A percentile compares a stretch with the other conserved stretches of the same genome.
These are phyloP conservation scores for Raffaelea ambrosiae DNA, from an alignment of 2,329 filamentous ascomycete species.

Conservation along the genomic window DNA sequence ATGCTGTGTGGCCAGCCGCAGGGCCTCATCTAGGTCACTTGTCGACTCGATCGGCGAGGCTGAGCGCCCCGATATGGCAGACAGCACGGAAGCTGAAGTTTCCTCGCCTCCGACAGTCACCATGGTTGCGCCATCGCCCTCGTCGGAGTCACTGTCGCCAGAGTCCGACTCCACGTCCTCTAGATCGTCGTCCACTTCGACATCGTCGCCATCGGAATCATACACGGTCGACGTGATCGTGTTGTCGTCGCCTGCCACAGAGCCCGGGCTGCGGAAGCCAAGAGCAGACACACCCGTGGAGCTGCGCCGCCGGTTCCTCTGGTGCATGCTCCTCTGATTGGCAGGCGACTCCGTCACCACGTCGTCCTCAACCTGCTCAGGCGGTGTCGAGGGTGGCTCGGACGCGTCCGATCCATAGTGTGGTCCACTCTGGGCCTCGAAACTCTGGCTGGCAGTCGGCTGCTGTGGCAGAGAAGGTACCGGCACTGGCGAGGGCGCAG, in stretches of 20 bases:
- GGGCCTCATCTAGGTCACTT: slow-evolving; percentile 65
- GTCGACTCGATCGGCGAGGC: slow-evolving; percentile 55
- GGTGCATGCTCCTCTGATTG: slow-evolving; percentile 55
- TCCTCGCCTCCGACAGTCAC: slow-evolving; percentile 79
- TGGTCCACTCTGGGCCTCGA: slow-evolving; percentile 19
- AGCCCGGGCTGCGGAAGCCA: slow-evolving; percentile 34
- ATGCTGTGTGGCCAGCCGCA: slow-evolving; percentile 64
- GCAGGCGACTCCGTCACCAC: slow-evolving; percentile 51
- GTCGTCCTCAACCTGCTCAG: slow-evolving; percentile 51
- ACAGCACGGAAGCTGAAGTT: slow-evolving; percentile 57
- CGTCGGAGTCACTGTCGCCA: slow-evolving; percentile 46
- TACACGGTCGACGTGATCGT: slow-evolving; percentile 71
- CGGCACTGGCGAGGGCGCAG: slow-evolving; percentile 28
- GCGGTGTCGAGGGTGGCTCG: slow-evolving; percentile 53
- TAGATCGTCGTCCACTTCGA: slow-evolving; percentile 41
- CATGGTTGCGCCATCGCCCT: slow-evolving; percentile 65
- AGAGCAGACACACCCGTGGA: slow-evolving; percentile 43
- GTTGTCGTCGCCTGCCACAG: slow-evolving; percentile 31
- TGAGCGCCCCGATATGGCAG: slow-evolving; percentile 34
- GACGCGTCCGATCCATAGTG: slow-evolving; percentile 32
- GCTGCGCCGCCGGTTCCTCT: slow-evolving; percentile 51
- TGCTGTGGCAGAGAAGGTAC: slow-evolving; percentile 25
- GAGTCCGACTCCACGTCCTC: slow-evolving; percentile 37
- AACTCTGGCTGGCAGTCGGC: slow-evolving; percentile 27
- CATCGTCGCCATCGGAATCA: slow-evolving; percentile 54